Evolutionary conservation across 352 stramenopile species (phyloP).

Genomic region (Phytophthora megakarya): DNA sequence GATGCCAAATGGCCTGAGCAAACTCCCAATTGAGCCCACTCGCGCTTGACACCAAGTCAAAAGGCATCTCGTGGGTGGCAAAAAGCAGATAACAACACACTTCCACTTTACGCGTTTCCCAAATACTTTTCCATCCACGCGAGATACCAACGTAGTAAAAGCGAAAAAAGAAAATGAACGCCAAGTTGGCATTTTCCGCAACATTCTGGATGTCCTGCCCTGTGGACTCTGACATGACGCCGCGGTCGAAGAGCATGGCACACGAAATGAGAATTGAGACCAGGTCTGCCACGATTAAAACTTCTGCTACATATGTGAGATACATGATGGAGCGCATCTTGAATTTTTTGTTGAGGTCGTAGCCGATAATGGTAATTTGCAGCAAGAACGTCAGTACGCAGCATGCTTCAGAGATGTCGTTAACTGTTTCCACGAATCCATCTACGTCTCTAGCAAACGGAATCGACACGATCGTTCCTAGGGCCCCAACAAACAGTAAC

Average conservation of each 20-base stretch:
- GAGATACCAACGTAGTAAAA: slow-evolving; percentile 45
- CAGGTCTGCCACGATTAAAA: slow-evolving; percentile 28
- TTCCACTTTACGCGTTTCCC: slow-evolving; percentile 31
- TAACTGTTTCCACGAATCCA: slow-evolving; percentile 28
- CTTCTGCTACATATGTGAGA: slow-evolving; percentile 34
- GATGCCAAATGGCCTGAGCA: slow-evolving; percentile 44
- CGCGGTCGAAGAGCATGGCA: slow-evolving; percentile 1
- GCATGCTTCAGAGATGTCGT: slow-evolving; percentile 43
- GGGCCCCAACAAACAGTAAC: slow-evolving; percentile 29
- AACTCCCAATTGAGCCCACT: slow-evolving; percentile 49
- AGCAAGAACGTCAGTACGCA: slow-evolving; percentile 45
- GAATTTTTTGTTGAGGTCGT: slow-evolving; percentile 39
- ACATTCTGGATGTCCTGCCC: slow-evolving; percentile 21
- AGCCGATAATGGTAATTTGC: slow-evolving; percentile 51
- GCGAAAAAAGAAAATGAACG: slow-evolving; percentile 43
- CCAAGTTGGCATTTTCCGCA: slow-evolving; percentile 28
- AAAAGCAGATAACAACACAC: slow-evolving; percentile 43
- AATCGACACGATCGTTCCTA: slow-evolving; percentile 31
- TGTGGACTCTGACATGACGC: not conserved
- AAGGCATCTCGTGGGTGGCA: slow-evolving; percentile 47
- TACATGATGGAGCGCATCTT: slow-evolving; percentile 41
- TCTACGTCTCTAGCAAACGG: slow-evolving; percentile 33
- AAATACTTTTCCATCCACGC: slow-evolving; percentile 29
- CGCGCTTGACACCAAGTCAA: slow-evolving; percentile 21
- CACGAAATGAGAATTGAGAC: slow-evolving; percentile 26